Base-by-base conservation (phyloP, 768 basidiomycete genomes). In the Leccinum obscurum region DNA sequence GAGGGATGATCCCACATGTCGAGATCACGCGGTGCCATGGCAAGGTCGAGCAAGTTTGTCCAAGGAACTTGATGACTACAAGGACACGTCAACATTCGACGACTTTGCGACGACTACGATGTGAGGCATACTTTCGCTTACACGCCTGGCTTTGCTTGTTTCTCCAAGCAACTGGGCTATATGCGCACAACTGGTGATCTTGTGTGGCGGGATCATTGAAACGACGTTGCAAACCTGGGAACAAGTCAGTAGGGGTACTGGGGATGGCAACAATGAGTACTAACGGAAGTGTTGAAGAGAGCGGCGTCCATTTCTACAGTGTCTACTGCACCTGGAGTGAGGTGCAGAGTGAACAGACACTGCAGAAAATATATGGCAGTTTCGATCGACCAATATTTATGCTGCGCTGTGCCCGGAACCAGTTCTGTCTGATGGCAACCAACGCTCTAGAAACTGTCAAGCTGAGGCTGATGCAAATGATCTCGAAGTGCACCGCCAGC, bases 11-110 rank as follows among this genome's bases (percentile, higher is more conserved):
- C 4, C 90, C 91, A 0, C 85, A 81, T 1, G 89, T 78, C 2
- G 82, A 80, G 11, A 92, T 77, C 9, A 93, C 89, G 14, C 91
- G 84, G 61, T 92, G 82, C 91, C 90, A 93, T 1, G 90, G 90
- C 3, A 91, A 82, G 22, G 85, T 82, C 2, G 87, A 86, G 52
- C 79, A 78, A 1, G 81, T 77, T 46, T 80, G 80, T 0, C 83
- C 80, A 10, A 92, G 77, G 65, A 85, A 87, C 65, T 89, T 92
- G 51, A 92, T 80, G 28, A 90, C 90, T 93, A 17, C 49, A 44
- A 28, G 61, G 34, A 20, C 26, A 24, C 4, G 26, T 53, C 51
- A n/a, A 2, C 6, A 22, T 7, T 10, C 6, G 26, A 30, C 15
- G 41, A 4, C 50, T 20, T 24, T 35, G 26, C 24, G 8, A 26